Conservation (phyloP, 2,329 filamentous ascomycete species). For the Fusarium tjaetaba region DNA sequence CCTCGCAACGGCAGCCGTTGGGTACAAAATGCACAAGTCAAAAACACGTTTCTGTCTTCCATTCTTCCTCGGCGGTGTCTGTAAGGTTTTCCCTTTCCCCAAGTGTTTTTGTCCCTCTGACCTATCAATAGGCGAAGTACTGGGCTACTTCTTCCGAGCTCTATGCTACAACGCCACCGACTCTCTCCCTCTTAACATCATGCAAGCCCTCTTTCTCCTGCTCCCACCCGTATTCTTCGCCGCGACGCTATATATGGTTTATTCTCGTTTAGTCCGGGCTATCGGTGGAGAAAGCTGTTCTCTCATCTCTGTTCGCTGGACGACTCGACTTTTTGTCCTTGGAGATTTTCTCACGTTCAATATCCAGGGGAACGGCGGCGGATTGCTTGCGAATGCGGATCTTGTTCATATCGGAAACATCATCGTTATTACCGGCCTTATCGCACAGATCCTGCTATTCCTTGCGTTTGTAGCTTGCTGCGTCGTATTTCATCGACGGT, state of each 20-base stretch:
- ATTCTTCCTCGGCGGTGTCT: slow-evolving; percentile 56
- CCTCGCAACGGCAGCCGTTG: slow-evolving; percentile 52
- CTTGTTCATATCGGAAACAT: neutral
- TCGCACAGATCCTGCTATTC: slow-evolving; percentile 1
- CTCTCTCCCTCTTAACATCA: slow-evolving; percentile 17
- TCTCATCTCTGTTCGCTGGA: slow-evolving; percentile 8
- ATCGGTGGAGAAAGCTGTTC: slow-evolving; percentile 4
- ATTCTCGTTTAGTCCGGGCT: slow-evolving; percentile 9
- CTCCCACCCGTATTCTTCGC: slow-evolving; percentile 28
- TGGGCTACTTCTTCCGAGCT: slow-evolving; percentile 28
- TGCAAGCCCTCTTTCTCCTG: slow-evolving; percentile 27
- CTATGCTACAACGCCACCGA: slow-evolving; percentile 12
- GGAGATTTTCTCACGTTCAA: slow-evolving; percentile 26
- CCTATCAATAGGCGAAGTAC: slow-evolving; percentile 3
- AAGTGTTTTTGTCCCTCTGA: too few species aligned
- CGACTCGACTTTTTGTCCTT: slow-evolving; percentile 19
- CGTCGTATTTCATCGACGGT: slow-evolving; percentile 1
- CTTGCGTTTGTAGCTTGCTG: slow-evolving; percentile 16
- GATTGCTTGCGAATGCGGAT: neutral
- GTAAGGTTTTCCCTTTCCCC: slow-evolving; percentile 39
- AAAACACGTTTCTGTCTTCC: slow-evolving; percentile 60
- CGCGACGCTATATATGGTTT: slow-evolving; percentile 31
- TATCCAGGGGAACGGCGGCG: slow-evolving; percentile 16
- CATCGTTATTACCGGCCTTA: slow-evolving; percentile 6
- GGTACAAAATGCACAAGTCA: slow-evolving; percentile 53